Base-by-base conservation (phyloP, 176 grass and related monocot species). In the Musa troglodytarum region DNA sequence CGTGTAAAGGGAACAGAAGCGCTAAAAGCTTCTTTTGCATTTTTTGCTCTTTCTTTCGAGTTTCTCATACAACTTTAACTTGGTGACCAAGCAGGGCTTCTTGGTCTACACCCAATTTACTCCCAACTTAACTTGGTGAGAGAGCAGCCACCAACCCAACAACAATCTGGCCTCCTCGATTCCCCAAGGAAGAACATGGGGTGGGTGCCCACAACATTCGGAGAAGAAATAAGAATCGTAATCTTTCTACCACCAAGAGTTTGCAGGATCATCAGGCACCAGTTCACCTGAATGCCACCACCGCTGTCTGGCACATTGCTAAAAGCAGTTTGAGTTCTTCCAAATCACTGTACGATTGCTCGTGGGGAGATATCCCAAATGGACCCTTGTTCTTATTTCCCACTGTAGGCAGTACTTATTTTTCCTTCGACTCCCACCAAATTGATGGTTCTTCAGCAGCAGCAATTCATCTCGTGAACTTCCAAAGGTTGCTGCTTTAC, bases 261-360 rank as follows among this genome's bases (percentile, higher is more conserved):
- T 3, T 25, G 21, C 12, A 65, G 9, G n/a, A 20, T 26, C 10
- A 5, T 26, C 8, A 1, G 22, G 63, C 63, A 14, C 26, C 8
- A 65, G 26, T 65, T 21, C 23, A 28, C 22, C 22, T 1, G n/a
- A n/a, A 7, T 61, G 57, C 14, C 57, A 0, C 8, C 4, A 17
- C 16, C 22, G 10, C 1, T 34, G 29, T 34, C 29, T 34, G 29
- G 29, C 29, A 26, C 13, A 3, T 23, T 65, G 63, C 22, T 11
- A 26, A 12, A 25, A 65, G 63, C 63, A 26, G 63, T 0, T 28
- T 76, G 76, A 66, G 51, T 65, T 82, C 52, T 77, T 77, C 88
- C 86, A 86, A 87, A 74, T 89, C 92, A 89, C 77, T 71, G 88
- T 81, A 82, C 25, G 19, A 8, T 53, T 87, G 61, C 86, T 96